phyloP scores from a whole-genome alignment of 768 basidiomycete species.

The Boletus sp. region DNA sequence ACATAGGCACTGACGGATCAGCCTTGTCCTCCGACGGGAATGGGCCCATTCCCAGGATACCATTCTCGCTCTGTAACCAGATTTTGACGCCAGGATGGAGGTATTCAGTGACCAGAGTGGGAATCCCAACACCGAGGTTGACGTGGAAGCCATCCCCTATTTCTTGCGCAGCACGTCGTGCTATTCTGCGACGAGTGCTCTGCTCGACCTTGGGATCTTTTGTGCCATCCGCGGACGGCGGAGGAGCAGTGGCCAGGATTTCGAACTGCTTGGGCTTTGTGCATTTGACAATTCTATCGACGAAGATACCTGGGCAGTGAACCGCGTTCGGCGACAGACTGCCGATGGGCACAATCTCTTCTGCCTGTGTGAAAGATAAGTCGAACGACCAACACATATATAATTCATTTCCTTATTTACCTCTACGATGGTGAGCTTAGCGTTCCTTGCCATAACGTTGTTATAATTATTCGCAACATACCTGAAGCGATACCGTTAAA shows the following conservation, averaged over 20 bases:
- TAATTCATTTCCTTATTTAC: constrained; percentile 32
- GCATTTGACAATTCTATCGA: constrained; percentile 79
- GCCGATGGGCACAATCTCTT: constrained; percentile 81
- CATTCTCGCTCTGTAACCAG: constrained; percentile 87
- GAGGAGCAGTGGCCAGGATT: constrained; percentile 57
- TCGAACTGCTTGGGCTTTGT: constrained; percentile 75
- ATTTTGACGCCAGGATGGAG: constrained; percentile 66
- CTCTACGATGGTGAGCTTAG: constrained; percentile 86
- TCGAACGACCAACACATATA: background rate
- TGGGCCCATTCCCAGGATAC: constrained; percentile 82
- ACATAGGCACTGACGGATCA: constrained; percentile 59
- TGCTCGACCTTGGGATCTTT: constrained; percentile 47
- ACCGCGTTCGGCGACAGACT: constrained; percentile 77
- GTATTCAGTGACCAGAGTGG: constrained; percentile 78
- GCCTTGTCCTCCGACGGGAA: constrained; percentile 74
- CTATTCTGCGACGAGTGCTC: constrained; percentile 65
- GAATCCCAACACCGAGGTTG: constrained; percentile 89
- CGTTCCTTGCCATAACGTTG: constrained; percentile 80
- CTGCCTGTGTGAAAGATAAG: constrained; percentile 50
- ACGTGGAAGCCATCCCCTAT: constrained; percentile 82
- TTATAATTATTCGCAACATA: constrained; percentile 85
- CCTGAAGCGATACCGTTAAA: constrained; percentile 34
- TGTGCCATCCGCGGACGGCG: constrained; percentile 36
- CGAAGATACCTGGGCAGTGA: constrained; percentile 78
- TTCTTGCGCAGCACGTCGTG: constrained; percentile 81